phyloP scores from a whole-genome alignment of 768 basidiomycete genomes.

The Kwoniella europaea region DNA sequence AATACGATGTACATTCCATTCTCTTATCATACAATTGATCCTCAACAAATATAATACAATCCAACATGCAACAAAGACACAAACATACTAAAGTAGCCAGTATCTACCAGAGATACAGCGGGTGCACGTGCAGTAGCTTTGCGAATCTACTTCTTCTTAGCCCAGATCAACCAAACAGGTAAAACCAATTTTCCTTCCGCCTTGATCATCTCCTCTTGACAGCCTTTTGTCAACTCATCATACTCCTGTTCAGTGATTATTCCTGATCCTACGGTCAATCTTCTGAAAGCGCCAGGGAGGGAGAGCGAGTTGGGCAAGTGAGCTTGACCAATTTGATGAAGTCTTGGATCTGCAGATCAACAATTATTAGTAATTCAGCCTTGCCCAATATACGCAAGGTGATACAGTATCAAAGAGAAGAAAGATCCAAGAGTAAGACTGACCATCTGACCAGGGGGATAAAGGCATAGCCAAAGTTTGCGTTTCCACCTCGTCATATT shows the following conservation, averaged over 20 bases:
- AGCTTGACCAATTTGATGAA: not conserved
- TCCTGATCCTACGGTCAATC: not conserved
- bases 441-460: constrained; percentile 16
- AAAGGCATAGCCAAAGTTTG: not conserved
- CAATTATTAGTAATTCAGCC: not conserved
- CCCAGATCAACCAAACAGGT: constrained; percentile 6
- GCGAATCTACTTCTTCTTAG: not conserved
- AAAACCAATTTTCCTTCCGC: constrained; percentile 9
- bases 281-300: not conserved
- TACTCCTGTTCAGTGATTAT: not conserved
- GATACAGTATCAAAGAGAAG: not conserved
- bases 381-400: not conserved
- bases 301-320: constrained; percentile 1
- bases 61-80: no score
- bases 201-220: not conserved
- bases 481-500: constrained; percentile 3
- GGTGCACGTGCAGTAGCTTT: not conserved
- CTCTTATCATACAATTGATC: no score
- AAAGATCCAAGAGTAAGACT: not conserved
- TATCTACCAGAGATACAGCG: not conserved
- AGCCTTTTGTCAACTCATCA: not conserved
- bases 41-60: not conserved
- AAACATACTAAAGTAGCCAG: not conserved
- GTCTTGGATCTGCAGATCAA: not conserved
- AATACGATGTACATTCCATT: no score